Evolutionary conservation across 2,329 filamentous ascomycete genomes (phyloP), one percentile per base, ranked within the genome.

Genomic region (Nannizzia gypsea): DNA sequence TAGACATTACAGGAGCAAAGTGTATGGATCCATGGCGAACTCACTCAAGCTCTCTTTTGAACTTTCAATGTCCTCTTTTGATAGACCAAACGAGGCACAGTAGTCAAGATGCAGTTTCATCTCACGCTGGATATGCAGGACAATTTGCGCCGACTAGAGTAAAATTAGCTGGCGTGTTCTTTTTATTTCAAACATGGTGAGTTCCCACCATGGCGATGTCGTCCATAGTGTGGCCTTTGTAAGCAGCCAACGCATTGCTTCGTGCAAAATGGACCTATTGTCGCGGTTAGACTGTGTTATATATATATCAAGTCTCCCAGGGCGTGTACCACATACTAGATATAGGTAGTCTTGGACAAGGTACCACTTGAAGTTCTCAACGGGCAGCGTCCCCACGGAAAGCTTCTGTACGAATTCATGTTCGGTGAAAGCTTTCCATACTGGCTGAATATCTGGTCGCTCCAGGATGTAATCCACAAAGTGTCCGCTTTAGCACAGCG

Each of bases 281-380:
- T 79, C 13, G 5, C 5, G 6, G 15, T 56, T 26, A 56, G 40
- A n/a, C 28, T 34, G 22, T 20, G 31, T 13, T 3, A 36, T 36
- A 36, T 3, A 36, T 36, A 36, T 2, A 36, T 3, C 31, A 36
- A 13, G 9, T 3, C 9, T n/a, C 26, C 22, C 20, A 3, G 5
- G 5, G 2, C 5, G 48, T 15, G 13, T 54, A 36, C 9, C 28
- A 34, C 56, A 6, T 67, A 93, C 88, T 48, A 96, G 76, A 68
- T 93, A 97, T 3, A 96, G 78, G 68, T 96, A 96, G 68, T 97
- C 92, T 67, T 97, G 92, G 8, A 93, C 81, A 60, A 97, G 83
- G 70, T 96, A 97, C 42, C 87, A 81, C 71, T 90, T 93, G 78
- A 96, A 97, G 0, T 84, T 86, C 48, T 87, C 82, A 0, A 87